Evolutionary conservation across 2,329 filamentous ascomycete genomes (phyloP), one percentile per base, ranked within the genome.

Genomic region (Fusarium poae): DNA sequence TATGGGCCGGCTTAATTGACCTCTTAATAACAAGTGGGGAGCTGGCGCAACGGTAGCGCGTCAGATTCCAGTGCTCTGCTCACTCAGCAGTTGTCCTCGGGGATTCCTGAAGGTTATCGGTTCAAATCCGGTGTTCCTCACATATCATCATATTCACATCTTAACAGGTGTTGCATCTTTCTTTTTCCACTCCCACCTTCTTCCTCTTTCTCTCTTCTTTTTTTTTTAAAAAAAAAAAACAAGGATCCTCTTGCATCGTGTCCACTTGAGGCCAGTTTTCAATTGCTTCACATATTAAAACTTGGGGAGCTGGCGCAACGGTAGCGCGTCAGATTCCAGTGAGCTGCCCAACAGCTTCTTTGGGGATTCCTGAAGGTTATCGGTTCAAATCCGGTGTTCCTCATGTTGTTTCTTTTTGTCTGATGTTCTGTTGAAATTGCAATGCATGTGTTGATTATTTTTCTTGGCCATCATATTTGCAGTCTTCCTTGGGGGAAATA

Each of bases 91-190:
- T 51, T 1, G 16, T 56, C 39, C 21, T 44, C 6, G 59, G 61
- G 32, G 45, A 46, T 58, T 64, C 60, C 60, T 63, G 60, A 63
- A 63, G 60, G 60, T 32, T 62, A 62, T 62, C 57, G 60, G 60
- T 62, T 62, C 60, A 62, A 62, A 62, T 62, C 60, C 60, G 60
- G 59, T 62, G 59, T 62, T 56, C 59, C 59, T 62, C 59, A 62
- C 23, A 20, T n/a, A 34, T 43, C n/a, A 39, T 27, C 34, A 8
- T 6, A 12, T 27, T 18, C 18, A 13, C 11, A 25, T 27, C 5
- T 12, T 4, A 1, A 25, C 3, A 27, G 32, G 10, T n/a, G 23
- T 10, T 4, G 15, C 18, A 8, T 35, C 12, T n/a, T 35, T 37
- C 13, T 54, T 54, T 27, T 29, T 20, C 16, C 23, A 35, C 9